These are phyloP conservation scores for Gremmenia infestans DNA, from an alignment of 2,329 filamentous ascomycete species.

Conservation along the genomic window DNA sequence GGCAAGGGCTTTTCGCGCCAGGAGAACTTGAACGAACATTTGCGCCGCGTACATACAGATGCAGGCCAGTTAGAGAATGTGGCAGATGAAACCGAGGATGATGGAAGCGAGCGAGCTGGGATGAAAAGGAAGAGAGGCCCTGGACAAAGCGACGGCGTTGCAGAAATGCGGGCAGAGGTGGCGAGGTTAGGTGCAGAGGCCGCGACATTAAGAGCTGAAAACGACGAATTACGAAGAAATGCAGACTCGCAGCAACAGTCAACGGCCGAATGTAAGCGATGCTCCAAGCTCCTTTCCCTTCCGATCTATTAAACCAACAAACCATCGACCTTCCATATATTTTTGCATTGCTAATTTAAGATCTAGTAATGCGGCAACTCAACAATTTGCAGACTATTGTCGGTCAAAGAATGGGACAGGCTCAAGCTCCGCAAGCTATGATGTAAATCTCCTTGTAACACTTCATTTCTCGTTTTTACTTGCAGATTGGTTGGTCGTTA, in stretches of 20 bases:
- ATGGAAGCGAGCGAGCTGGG: constrained; percentile 42
- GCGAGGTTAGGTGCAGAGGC: constrained; percentile 60
- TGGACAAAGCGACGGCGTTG: constrained; percentile 35
- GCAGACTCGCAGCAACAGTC: constrained; percentile 42
- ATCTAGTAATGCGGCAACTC: constrained; percentile 17
- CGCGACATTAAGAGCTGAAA: constrained; percentile 62
- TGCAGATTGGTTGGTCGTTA: not conserved
- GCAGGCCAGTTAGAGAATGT: constrained; percentile 31
- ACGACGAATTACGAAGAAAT: constrained; percentile 51
- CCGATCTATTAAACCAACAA: not conserved
- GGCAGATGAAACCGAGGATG: constrained; percentile 37
- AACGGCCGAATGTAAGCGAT: constrained; percentile 11
- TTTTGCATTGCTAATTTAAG: not conserved
- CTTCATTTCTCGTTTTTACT: not conserved
- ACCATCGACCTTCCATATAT: not conserved
- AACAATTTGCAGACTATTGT: constrained; percentile 22
- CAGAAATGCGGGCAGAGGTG: constrained; percentile 54
- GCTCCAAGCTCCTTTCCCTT: not conserved
- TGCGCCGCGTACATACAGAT: constrained; percentile 77
- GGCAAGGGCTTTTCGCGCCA: constrained; percentile 89
- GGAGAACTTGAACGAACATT: constrained; percentile 90
- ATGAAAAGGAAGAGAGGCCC: constrained; percentile 41
- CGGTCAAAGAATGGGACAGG: constrained; percentile 10
- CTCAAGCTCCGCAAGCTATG: constrained; percentile 14
- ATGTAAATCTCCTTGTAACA: constrained; percentile 5